Base-by-base conservation (phyloP, 2,329 filamentous ascomycete species). In the Pseudogymnoascus pannorum region DNA sequence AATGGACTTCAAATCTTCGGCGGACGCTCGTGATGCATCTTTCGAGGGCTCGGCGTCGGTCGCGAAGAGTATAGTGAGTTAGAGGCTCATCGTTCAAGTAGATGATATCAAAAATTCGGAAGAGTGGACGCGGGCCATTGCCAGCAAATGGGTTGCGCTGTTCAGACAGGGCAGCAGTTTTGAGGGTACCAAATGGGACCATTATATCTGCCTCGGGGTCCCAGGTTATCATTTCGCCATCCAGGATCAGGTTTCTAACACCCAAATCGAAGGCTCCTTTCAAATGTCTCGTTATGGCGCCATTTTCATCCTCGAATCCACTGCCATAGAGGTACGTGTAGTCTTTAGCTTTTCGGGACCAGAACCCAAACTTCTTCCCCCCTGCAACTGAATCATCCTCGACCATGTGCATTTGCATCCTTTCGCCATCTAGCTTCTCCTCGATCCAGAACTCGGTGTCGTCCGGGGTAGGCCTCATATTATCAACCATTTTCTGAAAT, bases 211-310 rank as follows among this genome's bases (percentile, higher is more conserved):
- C 80, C 48, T 87, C 85, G 64, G 92, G 89, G 71, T 97, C 91
- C 94, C 94, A 99, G 0, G 92, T 96, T 62, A 99, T 92, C 94
- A 99, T 99, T 73, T 99, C 94, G 8, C 94, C 94, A 69, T 99
- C 94, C 0, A 99, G 80, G 58, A 99, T 96, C 66, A 96, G 81
- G 70, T 90, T 97, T 14, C 87, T 81, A 0, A 97, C 91, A 1
- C 87, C 86, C 0, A 85, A 77, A 2, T 86, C 79, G 72, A 99
- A 97, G 0, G 91, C 91, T 40, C 85, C 79, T 59, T 84, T 84
- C 18, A 97, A 78, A 71, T 96, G 87, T 33, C 91, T 82, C 0
- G 93, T 96, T 59, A 97, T 73, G 5, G 92, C 86, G 6, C 88
- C 87, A 40, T 87, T 85, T 5, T 87, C 82, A 66, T 96, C 91